phyloP scores from a whole-genome alignment of 2,329 filamentous ascomycete species.

The Calonectria ilicicola region DNA sequence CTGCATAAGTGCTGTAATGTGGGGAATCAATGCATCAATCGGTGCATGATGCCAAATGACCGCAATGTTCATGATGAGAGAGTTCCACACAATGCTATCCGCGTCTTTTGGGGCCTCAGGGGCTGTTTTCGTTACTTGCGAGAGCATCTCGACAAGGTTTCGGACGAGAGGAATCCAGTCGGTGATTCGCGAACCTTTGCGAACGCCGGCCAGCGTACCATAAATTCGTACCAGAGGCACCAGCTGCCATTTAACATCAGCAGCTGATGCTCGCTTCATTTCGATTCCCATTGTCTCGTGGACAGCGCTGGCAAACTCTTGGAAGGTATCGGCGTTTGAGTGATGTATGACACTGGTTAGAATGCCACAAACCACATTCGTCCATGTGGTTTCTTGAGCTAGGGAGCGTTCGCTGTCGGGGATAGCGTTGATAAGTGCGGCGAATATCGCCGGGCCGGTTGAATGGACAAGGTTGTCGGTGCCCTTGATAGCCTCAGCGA shows the following conservation, averaged over 20 bases:
- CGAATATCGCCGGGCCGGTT: conserved; percentile 65
- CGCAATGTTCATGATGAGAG: conserved; percentile 68
- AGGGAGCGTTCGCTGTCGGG: conserved; percentile 63
- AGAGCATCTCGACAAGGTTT: conserved; percentile 65
- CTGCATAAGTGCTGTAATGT: conserved; percentile 74
- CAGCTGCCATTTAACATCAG: conserved; percentile 49
- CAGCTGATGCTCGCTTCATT: conserved; percentile 45
- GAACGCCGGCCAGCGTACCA: conserved; percentile 79
- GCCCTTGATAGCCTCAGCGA: conserved; percentile 83
- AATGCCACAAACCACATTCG: conserved; percentile 78
- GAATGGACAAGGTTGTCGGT: conserved; percentile 71
- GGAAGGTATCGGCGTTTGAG: conserved; percentile 79
- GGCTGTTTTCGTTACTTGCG: conserved; percentile 55
- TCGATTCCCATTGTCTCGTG: conserved; percentile 59
- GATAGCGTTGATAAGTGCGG: conserved; percentile 62
- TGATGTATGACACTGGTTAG: conserved; percentile 88
- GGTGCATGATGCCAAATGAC: conserved; percentile 81
- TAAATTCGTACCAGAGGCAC: conserved; percentile 70
- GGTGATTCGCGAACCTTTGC: conserved; percentile 80
- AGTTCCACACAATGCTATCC: conserved; percentile 65
- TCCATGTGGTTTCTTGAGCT: conserved; percentile 64
- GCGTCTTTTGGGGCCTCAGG: conserved; percentile 51
- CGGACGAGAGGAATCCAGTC: conserved; percentile 78
- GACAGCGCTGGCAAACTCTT: conserved; percentile 73
- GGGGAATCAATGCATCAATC: conserved; percentile 81